phyloP scores from a whole-genome alignment of 2,329 filamentous ascomycete species.

The Aspergillus felis region DNA sequence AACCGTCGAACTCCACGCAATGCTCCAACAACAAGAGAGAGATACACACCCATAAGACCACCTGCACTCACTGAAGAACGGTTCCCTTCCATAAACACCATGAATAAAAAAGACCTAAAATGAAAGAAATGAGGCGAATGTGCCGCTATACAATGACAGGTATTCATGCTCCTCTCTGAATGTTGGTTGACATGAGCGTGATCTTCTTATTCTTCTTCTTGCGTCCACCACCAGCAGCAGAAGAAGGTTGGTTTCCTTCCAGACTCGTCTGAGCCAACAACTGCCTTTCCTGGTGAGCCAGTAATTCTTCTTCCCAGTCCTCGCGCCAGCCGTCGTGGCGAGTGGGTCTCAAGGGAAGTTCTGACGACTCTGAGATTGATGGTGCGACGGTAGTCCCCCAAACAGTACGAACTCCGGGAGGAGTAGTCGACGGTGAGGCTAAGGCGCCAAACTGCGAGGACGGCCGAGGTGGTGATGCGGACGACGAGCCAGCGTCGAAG shows the following conservation, averaged over 20 bases:
- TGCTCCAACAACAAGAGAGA: conserved; percentile 2
- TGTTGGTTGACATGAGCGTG: conserved; percentile 64
- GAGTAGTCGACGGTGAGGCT: conserved; percentile 76
- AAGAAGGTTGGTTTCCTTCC: conserved; percentile 14
- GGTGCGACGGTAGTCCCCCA: conserved; percentile 80
- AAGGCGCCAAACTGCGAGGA: conserved; percentile 50
- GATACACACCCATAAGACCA: not conserved
- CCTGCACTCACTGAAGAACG: not conserved
- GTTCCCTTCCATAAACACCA: not conserved
- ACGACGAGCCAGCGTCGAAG: conserved; percentile 31
- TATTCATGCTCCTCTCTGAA: conserved; percentile 52
- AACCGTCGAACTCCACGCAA: conserved; percentile 8
- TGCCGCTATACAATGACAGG: not conserved
- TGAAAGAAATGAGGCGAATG: not conserved
- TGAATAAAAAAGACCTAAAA: not conserved
- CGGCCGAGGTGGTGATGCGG: conserved; percentile 40
- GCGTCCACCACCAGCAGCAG: conserved; percentile 39
- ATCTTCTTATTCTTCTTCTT: conserved; percentile 67
- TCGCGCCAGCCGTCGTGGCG: conserved; percentile 81
- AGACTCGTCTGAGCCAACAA: conserved; percentile 49
- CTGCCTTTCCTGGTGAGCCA: conserved; percentile 54
- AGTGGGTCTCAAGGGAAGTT: conserved; percentile 31
- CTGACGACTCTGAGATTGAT: conserved; percentile 54
- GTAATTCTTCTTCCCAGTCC: conserved; percentile 74
- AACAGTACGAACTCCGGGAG: conserved; percentile 71